Conservation (phyloP, 805 yeast species). For the Myxozyma mucilagina region DNA sequence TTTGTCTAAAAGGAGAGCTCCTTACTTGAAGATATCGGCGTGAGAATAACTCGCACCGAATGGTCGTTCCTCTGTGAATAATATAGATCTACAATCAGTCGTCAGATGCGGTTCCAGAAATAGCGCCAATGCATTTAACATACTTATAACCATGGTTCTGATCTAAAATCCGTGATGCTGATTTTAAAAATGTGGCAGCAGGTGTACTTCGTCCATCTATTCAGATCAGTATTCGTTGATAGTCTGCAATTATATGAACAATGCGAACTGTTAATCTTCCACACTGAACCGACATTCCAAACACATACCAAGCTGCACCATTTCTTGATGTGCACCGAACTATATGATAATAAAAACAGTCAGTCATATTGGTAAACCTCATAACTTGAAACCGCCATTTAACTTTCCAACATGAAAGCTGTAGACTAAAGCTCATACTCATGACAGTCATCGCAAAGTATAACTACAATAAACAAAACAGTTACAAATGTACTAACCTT, state of each 20-base stretch:
- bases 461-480: neutral
- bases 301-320: constrained; percentile 42
- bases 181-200: constrained; percentile 25
- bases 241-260: neutral
- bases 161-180: constrained; percentile 32
- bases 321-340: constrained; percentile 40
- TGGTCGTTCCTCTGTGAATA: constrained; percentile 42
- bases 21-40: constrained; percentile 43
- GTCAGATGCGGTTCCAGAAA: neutral
- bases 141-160: constrained; percentile 41
- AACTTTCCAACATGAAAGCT: no score
- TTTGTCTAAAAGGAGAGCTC: neutral
- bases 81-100: constrained; percentile 5
- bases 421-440: neutral
- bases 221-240: neutral
- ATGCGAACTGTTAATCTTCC: neutral
- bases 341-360: neutral
- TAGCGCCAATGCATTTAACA: constrained; percentile 35
- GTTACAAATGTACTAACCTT: neutral
- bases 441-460: neutral
- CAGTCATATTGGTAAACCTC: neutral
- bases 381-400: no score
- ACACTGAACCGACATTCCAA: neutral
- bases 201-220: constrained; percentile 25
- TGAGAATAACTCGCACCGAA: constrained; percentile 61